phyloP scores from a whole-genome alignment of 2,329 filamentous ascomycete genomes.

The Aaosphaeria arxii region DNA sequence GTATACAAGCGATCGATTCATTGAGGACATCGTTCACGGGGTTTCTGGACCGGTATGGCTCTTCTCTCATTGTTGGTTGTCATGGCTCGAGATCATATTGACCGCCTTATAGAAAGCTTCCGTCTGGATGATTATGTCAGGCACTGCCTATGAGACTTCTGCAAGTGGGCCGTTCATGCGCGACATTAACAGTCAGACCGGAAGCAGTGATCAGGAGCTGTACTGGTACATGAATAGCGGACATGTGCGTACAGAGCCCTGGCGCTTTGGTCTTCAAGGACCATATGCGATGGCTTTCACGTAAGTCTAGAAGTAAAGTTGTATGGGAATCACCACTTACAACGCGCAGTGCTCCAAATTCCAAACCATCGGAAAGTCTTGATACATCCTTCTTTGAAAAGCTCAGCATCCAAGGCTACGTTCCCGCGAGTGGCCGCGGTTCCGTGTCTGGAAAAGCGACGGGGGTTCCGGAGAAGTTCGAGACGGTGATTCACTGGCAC shows the following conservation, averaged over 20 bases:
- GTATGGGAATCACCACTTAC: neutral
- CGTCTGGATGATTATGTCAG: constrained; percentile 23
- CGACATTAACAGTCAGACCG: constrained; percentile 21
- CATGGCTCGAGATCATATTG: neutral
- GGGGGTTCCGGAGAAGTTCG: constrained; percentile 14
- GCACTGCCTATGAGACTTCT: constrained; percentile 17
- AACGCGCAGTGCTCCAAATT: constrained; percentile 3
- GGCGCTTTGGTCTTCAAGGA: constrained; percentile 18
- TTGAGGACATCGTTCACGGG: constrained; percentile 20
- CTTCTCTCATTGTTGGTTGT: neutral
- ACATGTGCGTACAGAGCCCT: constrained; percentile 19
- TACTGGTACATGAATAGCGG: constrained; percentile 25
- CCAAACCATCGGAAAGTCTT: constrained; percentile 13
- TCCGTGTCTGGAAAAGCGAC: constrained; percentile 13
- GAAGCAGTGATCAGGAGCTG: constrained; percentile 14
- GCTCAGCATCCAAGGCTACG: constrained; percentile 17
- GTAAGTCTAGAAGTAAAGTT: neutral
- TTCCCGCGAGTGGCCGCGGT: constrained; percentile 14
- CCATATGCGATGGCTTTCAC: constrained; percentile 20
- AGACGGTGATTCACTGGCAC: constrained; percentile 55
- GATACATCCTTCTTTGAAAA: constrained; percentile 18
- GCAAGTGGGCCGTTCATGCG: constrained; percentile 22
- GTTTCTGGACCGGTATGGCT: constrained; percentile 16
- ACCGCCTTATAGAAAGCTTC: constrained; percentile 8
- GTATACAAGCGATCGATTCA: constrained; percentile 21